Base-by-base conservation (phyloP, 768 basidiomycete species). In the Suillus luteus region DNA sequence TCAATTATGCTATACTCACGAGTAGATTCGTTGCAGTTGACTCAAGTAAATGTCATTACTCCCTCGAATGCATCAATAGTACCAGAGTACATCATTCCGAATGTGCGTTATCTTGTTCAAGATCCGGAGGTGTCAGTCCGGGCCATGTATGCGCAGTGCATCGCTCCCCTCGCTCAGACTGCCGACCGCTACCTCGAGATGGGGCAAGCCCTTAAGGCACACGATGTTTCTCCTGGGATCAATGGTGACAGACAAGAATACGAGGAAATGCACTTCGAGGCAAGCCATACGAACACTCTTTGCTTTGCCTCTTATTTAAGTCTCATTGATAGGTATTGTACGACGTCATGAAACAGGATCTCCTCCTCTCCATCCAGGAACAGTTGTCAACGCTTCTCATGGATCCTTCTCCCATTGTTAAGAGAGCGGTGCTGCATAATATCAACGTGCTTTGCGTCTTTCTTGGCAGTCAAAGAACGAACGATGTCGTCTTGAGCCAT, bases 1-100 rank as follows among this genome's bases (percentile, higher is more conserved):
- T 43, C 57, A 24, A 22, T 8, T 48, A 22, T 52, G 43, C 22
- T 60, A 27, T n/a, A 4, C 35, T 63, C 27, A 54, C 63, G 65
- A 8, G 66, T 79, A 75, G 69, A 80, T n/a, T 78, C 79, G 73
- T 69, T 58, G 27, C 27, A 85, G 83, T 66, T 84, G 54, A 83
- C 83, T 73, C 75, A 86, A n/a, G 90, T 92, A 37, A 86, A 85
- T 1, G 88, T 88, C 9, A 92, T 93, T 60, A 84, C 85, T 4
- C 83, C 83, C 7, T 82, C 82, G 0, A 85, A 85, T 57, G 80
- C 80, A 73, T 71, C 92, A 9, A 92, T 98, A 31, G 91, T 99
- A 70, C 92, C 95, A 0, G 96, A 98, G 75, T 99, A 98, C 73
- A 91, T 99, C 68, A 86, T 99, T 35, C 96, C 95, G 1, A 93